Conservation (phyloP, 371 early-diverging fungal species). For the Mortierella sp. region DNA sequence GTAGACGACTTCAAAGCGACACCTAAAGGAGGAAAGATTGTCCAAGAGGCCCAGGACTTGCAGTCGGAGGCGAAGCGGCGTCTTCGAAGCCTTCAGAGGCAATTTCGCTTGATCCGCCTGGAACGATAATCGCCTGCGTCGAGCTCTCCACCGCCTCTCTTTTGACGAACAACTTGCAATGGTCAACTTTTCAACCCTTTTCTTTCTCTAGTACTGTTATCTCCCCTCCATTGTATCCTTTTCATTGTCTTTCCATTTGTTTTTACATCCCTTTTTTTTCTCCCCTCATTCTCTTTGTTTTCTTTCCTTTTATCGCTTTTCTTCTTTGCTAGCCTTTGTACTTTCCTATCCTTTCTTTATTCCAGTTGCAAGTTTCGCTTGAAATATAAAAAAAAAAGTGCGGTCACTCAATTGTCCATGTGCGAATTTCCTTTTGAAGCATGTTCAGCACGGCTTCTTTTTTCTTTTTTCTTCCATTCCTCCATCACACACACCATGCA, state of each 20-base stretch:
- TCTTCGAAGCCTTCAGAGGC: neutral
- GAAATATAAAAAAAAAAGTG: neutral
- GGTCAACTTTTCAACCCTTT: neutral
- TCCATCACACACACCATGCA: neutral
- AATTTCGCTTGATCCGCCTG: slow-evolving; percentile 5
- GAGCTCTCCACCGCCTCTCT: no score
- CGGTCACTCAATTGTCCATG: neutral
- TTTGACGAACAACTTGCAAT: neutral
- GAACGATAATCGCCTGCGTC: neutral
- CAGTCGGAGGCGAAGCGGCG: slow-evolving; percentile 20
- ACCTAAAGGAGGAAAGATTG: slow-evolving; percentile 18
- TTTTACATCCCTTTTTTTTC: neutral
- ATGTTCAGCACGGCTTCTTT: neutral
- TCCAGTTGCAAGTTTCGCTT: neutral
- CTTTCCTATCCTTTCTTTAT: neutral
- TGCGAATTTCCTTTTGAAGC: neutral
- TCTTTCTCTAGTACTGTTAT: neutral
- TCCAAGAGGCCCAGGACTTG: slow-evolving; percentile 21
- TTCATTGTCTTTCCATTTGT: neutral
- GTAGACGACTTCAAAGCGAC: slow-evolving; percentile 24
- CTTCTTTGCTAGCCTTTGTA: neutral
- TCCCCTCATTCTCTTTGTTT: neutral
- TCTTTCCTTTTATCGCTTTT: neutral
- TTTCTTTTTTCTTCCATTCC: neutral
- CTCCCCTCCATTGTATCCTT: neutral